A percentile compares a stretch with the other conserved stretches of the same genome.
Evolutionary conservation across 73 alveolate genomes (phyloP).

Genomic region (Stentor roeselii): DNA sequence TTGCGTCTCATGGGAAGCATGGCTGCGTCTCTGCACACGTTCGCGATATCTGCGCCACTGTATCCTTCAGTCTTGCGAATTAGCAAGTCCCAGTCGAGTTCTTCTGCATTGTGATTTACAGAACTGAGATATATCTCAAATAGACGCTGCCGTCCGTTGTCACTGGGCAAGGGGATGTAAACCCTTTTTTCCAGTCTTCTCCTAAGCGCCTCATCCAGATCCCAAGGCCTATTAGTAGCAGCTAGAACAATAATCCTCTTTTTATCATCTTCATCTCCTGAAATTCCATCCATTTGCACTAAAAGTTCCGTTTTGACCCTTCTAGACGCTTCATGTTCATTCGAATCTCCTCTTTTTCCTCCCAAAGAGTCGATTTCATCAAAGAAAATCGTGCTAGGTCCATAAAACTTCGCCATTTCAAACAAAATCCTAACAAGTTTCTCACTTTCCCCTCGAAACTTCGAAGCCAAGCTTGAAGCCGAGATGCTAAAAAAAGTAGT

Average conservation of each 20-base stretch:
- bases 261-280: constrained; percentile 51
- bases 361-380: constrained; percentile 98
- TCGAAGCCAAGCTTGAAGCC: constrained; percentile 94
- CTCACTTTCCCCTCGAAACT: constrained; percentile 99
- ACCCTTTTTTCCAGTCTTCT: constrained; percentile 86
- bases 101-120: constrained; percentile 64
- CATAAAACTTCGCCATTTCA: constrained; percentile 84
- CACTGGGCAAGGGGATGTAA: constrained; percentile 96
- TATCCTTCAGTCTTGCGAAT: constrained; percentile 33
- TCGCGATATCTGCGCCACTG: constrained; percentile 93
- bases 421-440: constrained; percentile 93
- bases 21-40: constrained; percentile 98
- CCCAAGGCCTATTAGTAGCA: constrained; percentile 96
- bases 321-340: constrained; percentile 94
- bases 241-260: constrained; percentile 72
- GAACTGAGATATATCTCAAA: constrained; percentile 65
- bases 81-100: constrained; percentile 52
- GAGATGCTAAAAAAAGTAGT: constrained; percentile 93
- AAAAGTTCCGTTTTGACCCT: constrained; percentile 97
- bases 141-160: constrained; percentile 79
- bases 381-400: constrained; percentile 93
- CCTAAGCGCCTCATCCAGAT: constrained; percentile 90
- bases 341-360: constrained; percentile 82
- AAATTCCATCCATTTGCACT: constrained; percentile 88
- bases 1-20: constrained; percentile 82